These are phyloP conservation scores for Capsella rubella DNA, from an alignment of 441 rosid genomes.

Conservation along the genomic window DNA sequence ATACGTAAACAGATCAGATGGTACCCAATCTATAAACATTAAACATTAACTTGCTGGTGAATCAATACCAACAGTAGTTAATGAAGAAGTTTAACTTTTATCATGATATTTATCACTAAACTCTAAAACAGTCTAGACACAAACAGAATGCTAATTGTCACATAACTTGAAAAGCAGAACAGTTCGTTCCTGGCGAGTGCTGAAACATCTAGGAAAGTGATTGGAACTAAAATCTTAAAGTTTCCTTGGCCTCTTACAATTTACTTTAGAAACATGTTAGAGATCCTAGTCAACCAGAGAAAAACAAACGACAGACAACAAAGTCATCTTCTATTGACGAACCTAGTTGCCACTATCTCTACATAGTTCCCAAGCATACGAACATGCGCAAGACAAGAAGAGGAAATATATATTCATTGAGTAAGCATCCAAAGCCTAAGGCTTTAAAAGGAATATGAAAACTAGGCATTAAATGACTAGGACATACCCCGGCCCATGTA, in stretches of 20 bases:
- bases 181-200: background rate
- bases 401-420: slow-evolving; percentile 6
- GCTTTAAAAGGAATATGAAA: slow-evolving; percentile 11
- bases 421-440: slow-evolving; percentile 5
- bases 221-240: slow-evolving; percentile 13
- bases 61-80: background rate
- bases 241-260: background rate
- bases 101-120: slow-evolving; percentile 15
- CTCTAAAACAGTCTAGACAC: background rate
- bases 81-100: slow-evolving; percentile 7
- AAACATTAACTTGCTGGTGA: slow-evolving; percentile 18
- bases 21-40: background rate
- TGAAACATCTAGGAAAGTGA: slow-evolving; percentile 14
- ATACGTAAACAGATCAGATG: slow-evolving; percentile 17
- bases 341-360: background rate
- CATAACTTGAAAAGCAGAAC: slow-evolving; percentile 24
- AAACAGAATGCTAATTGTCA: slow-evolving; percentile 1
- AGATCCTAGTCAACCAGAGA: background rate
- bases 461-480: slow-evolving; percentile 3
- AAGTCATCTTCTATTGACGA: slow-evolving; percentile 4
- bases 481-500: slow-evolving; percentile 93
- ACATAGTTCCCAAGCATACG: background rate
- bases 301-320: slow-evolving; percentile 12
- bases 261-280: background rate
- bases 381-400: background rate